phyloP scores from a whole-genome alignment of 169 alveolate genomes.

The Cryptosporidium bovis region DNA sequence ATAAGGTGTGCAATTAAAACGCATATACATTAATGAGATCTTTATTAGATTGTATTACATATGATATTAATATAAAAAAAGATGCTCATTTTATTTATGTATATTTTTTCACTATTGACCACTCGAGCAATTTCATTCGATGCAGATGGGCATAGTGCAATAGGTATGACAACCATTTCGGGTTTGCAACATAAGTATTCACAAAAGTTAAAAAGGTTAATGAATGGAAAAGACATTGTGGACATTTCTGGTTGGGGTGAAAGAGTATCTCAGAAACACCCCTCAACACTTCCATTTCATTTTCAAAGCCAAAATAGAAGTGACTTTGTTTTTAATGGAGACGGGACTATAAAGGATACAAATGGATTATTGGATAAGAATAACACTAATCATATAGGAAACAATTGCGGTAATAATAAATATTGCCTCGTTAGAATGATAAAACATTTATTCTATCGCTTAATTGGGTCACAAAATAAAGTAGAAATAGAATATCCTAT shows the following conservation, averaged over 20 bases:
- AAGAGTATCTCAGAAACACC: conserved; percentile 69
- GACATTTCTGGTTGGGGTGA: conserved; percentile 78
- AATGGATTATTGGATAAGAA: not conserved
- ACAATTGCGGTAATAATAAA: conserved; percentile 5
- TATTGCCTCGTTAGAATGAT: conserved; percentile 65
- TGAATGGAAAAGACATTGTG: conserved; percentile 78
- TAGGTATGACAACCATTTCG: conserved; percentile 78
- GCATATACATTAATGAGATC: too few relatives aligned
- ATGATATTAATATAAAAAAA: too few relatives aligned
- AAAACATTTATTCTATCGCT: conserved; percentile 39
- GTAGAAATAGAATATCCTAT: conserved; percentile 78
- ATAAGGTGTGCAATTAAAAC: too few relatives aligned
- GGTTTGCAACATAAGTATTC: conserved; percentile 67
- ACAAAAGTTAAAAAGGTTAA: conserved; percentile 68
- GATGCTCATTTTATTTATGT: too few relatives aligned
- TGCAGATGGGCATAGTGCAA: conserved; percentile 79
- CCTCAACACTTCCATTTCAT: conserved; percentile 71
- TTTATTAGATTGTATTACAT: too few relatives aligned
- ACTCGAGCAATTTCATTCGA: conserved; percentile 71
- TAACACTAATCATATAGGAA: not conserved
- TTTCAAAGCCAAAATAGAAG: conserved; percentile 42
- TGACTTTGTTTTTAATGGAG: conserved; percentile 10
- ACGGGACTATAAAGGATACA: not conserved
- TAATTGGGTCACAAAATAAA: conserved; percentile 13
- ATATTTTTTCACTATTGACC: not conserved